Evolutionary conservation across 2,329 filamentous ascomycete genomes (phyloP).

Genomic region (Mollisia scopiformis): DNA sequence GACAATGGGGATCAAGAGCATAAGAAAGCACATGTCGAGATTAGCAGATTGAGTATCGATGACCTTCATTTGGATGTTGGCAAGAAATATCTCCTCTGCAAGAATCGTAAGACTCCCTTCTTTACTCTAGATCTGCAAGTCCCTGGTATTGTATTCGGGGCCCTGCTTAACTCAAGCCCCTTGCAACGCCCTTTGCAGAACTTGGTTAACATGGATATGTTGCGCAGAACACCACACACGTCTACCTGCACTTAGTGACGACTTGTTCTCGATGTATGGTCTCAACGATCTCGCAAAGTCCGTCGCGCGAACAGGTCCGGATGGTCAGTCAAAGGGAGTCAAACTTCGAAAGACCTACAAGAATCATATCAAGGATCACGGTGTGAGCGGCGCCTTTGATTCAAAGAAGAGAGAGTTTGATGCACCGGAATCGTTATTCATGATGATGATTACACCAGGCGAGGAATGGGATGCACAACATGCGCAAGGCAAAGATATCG

Average conservation of each 20-base stretch:
- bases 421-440: slow-evolving; percentile 54
- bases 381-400: slow-evolving; percentile 65
- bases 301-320: slow-evolving; percentile 65
- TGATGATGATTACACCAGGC: slow-evolving; percentile 54
- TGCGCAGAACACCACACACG: slow-evolving; percentile 35
- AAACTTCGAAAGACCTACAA: slow-evolving; percentile 70
- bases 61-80: slow-evolving; percentile 69
- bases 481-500: slow-evolving; percentile 58
- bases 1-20: slow-evolving; percentile 58
- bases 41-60: slow-evolving; percentile 63
- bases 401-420: slow-evolving; percentile 57
- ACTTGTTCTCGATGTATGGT: slow-evolving; percentile 62
- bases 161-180: slow-evolving; percentile 8
- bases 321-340: slow-evolving; percentile 62
- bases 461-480: slow-evolving; percentile 60
- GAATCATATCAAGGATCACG: slow-evolving; percentile 66
- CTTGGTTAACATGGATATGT: slow-evolving; percentile 39
- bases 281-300: slow-evolving; percentile 60
- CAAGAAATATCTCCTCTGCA: slow-evolving; percentile 68
- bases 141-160: slow-evolving; percentile 20
- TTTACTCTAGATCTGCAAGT: slow-evolving; percentile 12
- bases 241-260: slow-evolving; percentile 54
- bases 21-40: slow-evolving; percentile 67
- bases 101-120: slow-evolving; percentile 66
- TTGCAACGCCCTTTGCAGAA: slow-evolving; percentile 27